Conservation (phyloP, 2,329 filamentous ascomycete species). For the Venturia aucupariae region DNA sequence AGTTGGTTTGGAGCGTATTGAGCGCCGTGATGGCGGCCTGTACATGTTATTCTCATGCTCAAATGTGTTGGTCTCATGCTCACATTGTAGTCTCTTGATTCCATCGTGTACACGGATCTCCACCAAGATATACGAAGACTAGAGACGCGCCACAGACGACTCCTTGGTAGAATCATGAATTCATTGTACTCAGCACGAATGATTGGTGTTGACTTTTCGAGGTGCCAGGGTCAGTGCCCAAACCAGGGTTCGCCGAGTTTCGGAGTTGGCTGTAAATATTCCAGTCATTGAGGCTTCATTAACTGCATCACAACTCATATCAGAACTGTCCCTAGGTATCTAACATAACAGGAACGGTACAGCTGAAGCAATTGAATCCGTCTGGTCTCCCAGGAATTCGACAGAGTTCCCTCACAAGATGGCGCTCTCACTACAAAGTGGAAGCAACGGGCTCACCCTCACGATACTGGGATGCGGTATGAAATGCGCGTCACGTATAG, state of each 20-base stretch:
- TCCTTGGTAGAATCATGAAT: slow-evolving; percentile 10
- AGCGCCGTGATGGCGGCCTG: slow-evolving; percentile 64
- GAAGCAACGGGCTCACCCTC: slow-evolving; percentile 49
- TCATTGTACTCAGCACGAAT: neutral
- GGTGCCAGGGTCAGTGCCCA: neutral
- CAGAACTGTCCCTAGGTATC: neutral
- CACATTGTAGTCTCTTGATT: slow-evolving; percentile 17
- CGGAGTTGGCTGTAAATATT: neutral
- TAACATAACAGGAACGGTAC: neutral
- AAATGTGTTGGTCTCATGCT: slow-evolving; percentile 16
- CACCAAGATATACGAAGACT: neutral
- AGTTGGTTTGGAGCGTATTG: slow-evolving; percentile 71
- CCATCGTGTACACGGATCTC: slow-evolving; percentile 15
- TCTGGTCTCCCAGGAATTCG: neutral
- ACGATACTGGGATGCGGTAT: slow-evolving; percentile 74
- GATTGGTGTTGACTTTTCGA: neutral
- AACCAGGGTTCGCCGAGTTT: neutral
- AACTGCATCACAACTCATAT: neutral
- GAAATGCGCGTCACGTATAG: slow-evolving; percentile 22
- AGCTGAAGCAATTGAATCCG: neutral
- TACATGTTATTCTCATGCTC: slow-evolving; percentile 12
- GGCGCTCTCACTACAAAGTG: slow-evolving; percentile 2
- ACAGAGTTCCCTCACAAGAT: neutral
- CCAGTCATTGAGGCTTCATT: neutral
- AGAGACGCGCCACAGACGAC: neutral